These are phyloP conservation scores for Hydrangea macrophylla DNA, from an alignment of 148 eudicot genomes.

Conservation along the genomic window DNA sequence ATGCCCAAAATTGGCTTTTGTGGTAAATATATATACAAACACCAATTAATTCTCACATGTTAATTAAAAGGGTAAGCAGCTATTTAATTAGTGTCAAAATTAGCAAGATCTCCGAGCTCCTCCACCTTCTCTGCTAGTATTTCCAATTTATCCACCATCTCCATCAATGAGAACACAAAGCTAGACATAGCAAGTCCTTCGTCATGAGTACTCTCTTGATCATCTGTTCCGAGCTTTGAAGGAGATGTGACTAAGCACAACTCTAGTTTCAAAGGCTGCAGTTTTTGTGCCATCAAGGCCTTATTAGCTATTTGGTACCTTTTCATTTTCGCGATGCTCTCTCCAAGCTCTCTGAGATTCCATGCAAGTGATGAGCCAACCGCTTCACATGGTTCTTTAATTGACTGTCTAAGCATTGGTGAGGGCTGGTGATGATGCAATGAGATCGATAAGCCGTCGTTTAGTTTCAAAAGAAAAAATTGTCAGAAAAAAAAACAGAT, in stretches of 20 bases:
- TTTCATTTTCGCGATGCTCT: slow-evolving; percentile 45
- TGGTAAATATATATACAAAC: slow-evolving; percentile 10
- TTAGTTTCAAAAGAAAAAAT: no score
- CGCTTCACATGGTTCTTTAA: slow-evolving; percentile 45
- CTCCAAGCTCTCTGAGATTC: slow-evolving; percentile 52
- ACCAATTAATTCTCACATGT: slow-evolving; percentile 3
- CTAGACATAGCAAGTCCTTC: slow-evolving; percentile 41
- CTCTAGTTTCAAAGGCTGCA: slow-evolving; percentile 30
- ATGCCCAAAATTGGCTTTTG: slow-evolving; percentile 7
- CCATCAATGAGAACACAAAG: slow-evolving; percentile 45
- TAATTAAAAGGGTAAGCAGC: not conserved
- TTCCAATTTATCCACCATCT: slow-evolving; percentile 50
- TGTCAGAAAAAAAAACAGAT: no score
- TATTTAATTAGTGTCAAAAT: slow-evolving; percentile 21
- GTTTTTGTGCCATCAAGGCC: slow-evolving; percentile 23
- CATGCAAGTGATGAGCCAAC: slow-evolving; percentile 36
- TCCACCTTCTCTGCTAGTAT: slow-evolving; percentile 43
- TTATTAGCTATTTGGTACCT: slow-evolving; percentile 23
- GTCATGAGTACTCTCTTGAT: no score
- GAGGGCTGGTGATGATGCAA: slow-evolving; percentile 57
- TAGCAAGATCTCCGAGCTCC: slow-evolving; percentile 43
- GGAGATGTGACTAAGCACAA: slow-evolving; percentile 13
- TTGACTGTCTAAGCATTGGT: slow-evolving; percentile 20
- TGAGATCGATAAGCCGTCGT: no score
- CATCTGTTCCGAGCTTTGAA: slow-evolving; percentile 17